Evolutionary conservation across 2,329 filamentous ascomycete genomes (phyloP), one percentile per base, ranked within the genome.

Genomic region (Pseudogymnoascus destructans): DNA sequence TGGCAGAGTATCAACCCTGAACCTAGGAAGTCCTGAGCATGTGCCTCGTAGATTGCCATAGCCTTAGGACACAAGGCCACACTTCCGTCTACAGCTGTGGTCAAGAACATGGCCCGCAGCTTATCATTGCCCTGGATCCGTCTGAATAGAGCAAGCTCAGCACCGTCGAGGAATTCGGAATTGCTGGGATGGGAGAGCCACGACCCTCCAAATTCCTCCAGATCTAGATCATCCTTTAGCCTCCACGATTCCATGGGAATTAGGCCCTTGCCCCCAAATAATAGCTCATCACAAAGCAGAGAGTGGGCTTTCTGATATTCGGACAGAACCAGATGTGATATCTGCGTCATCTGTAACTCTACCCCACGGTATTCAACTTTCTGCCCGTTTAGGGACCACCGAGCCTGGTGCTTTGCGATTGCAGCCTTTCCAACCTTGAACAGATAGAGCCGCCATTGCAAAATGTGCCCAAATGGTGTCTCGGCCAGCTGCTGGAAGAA

Each of bases 31-130:
- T 59, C 30, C 21, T 63, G n/a, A 5, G 55, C 30, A 35, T 59
- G 1, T 15, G 42, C 46, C 27, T 62, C 23, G 17, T 63, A 63
- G 9, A 60, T 57, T 0, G 3, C 17, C 11, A 62, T 62, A 10
- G 57, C 55, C 11, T 59, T 60, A 2, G 21, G 19, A 49, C 32
- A 56, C 49, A 59, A 57, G 35, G 32, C 17, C 21, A 40, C 55
- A 10, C 9, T 59, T 17, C 56, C 19, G 46, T 62, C 32, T 6
- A 13, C 17, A 36, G 40, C 35, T 3, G 27, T 55, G n/a, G 3
- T 58, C 19, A 63, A 52, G 55, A 63, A 63, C 15, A 61, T 59
- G 7, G 49, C 60, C 35, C 54, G 33, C 6, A 63, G 56, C 46
- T 58, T 10, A 2, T 5, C 6, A 57, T 33, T 54, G n/a, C 27